Conservation (phyloP, 495 filamentous ascomycete genomes). For the Podospora sp. region DNA sequence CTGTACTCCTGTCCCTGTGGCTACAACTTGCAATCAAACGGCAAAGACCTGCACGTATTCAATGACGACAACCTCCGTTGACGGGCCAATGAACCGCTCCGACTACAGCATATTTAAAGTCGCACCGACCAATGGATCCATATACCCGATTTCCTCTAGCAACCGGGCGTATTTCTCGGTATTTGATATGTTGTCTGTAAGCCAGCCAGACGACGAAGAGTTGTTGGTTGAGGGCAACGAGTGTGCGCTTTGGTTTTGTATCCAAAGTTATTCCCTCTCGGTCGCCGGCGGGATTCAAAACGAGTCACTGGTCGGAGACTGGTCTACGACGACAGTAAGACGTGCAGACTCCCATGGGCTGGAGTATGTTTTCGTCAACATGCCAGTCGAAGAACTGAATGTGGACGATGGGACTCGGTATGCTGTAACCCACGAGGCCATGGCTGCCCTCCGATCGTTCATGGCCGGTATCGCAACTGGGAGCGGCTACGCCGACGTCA, state of each 20-base stretch:
- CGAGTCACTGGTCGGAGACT: constrained; percentile 28
- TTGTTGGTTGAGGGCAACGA: constrained; percentile 16
- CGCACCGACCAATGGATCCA: constrained; percentile 32
- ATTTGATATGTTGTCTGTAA: constrained; percentile 40
- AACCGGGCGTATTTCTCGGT: constrained; percentile 36
- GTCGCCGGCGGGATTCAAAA: constrained; percentile 32
- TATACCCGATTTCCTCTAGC: constrained; percentile 18
- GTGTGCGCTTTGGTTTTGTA: constrained; percentile 45
- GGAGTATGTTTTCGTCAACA: constrained; percentile 38
- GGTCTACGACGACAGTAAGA: constrained; percentile 33
- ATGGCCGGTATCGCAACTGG: constrained; percentile 36
- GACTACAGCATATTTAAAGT: constrained; percentile 35
- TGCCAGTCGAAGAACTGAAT: constrained; percentile 33
- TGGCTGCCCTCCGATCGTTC: constrained; percentile 33
- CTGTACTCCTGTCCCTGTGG: constrained; percentile 29
- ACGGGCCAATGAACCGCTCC: constrained; percentile 4
- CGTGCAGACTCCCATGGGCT: constrained; percentile 18
- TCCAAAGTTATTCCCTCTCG: constrained; percentile 33
- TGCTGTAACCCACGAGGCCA: constrained; percentile 33
- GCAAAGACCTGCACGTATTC: constrained; percentile 36
- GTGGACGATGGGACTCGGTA: constrained; percentile 31
- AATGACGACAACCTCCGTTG: constrained; percentile 33
- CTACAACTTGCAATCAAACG: constrained; percentile 27
- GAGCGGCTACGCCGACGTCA: constrained; percentile 30
- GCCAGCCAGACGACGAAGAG: constrained; percentile 22